Evolutionary conservation across 208 protist species (phyloP), one percentile per base, ranked within the genome.

Genomic region (Crithidia thermophila): DNA sequence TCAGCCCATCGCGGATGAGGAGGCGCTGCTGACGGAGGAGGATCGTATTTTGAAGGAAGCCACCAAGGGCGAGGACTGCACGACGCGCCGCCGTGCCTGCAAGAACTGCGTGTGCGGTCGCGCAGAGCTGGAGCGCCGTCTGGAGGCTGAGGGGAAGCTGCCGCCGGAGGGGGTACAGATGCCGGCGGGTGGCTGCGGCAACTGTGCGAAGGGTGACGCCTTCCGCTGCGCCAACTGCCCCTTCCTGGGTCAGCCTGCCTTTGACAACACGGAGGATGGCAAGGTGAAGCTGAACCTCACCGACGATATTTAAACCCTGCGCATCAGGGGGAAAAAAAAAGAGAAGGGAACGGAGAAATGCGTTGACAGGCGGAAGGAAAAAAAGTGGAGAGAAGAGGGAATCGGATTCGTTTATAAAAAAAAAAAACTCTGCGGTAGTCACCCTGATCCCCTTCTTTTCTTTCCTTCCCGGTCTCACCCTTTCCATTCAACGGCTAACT

Each of bases 191-290:
- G 90, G 92, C 11, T 97, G 92, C 28, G 93, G 93, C 34, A 94
- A 91, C 75, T 97, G 93, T 70, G 67, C 88, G 4, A 84, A 86
- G 56, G 93, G 93, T 1, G 93, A 97, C 52, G 93, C 93, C 18
- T 97, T 97, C 62, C 90, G 93, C 66, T 97, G 93, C 53, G 93
- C 93, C 28, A 77, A 68, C 40, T 97, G 92, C 77, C 92, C 92
- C 2, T 97, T 82, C 65, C 84, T 94, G 13, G 92, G 92, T 9
- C 67, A 85, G 77, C 92, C 92, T 2, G 90, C 90, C n/a, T 97
- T 87, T 21, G 81, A 93, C 51, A 88, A 88, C 73, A 88, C 78
- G 21, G 76, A 67, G 14, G 85, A 93, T 34, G 92, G 88, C n/a
- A 94, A 94, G 55, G 86, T 97, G 33, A 94, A 90, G 66, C 72